Conservation (phyloP, 2,329 filamentous ascomycete genomes). For the Cadophora sp. region DNA sequence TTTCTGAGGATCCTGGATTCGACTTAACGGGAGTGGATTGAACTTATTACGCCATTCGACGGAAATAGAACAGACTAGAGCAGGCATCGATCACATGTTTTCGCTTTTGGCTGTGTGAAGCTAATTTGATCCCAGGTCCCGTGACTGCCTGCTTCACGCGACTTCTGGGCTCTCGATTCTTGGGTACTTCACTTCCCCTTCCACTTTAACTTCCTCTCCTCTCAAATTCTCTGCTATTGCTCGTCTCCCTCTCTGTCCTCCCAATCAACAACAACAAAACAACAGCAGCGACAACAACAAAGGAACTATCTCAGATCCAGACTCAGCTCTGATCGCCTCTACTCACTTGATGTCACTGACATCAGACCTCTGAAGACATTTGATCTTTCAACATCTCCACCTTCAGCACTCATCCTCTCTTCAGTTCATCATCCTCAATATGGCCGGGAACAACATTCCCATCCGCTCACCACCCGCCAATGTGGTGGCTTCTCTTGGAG, state of each 20-base stretch:
- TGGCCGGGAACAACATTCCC: background rate
- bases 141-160: slow-evolving; percentile 6
- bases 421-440: background rate
- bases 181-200: background rate
- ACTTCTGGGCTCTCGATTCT: background rate
- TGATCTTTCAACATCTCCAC: background rate
- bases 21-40: too few species aligned
- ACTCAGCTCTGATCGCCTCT: background rate
- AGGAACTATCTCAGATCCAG: too few species aligned
- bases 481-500: slow-evolving; percentile 11
- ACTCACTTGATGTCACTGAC: background rate
- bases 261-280: too few species aligned
- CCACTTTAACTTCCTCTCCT: background rate
- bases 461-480: background rate
- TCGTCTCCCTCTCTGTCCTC: too few species aligned
- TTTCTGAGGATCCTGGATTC: background rate
- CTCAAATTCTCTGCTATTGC: too few species aligned
- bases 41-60: background rate
- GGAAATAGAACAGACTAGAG: slow-evolving; percentile 6
- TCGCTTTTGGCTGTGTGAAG: background rate
- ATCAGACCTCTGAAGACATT: background rate
- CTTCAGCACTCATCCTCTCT: background rate
- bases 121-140: background rate
- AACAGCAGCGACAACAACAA: too few species aligned
- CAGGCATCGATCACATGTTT: slow-evolving; percentile 12